Evolutionary conservation across 2,329 filamentous ascomycete genomes (phyloP).

Genomic region (Ceratocystis cubensis): DNA sequence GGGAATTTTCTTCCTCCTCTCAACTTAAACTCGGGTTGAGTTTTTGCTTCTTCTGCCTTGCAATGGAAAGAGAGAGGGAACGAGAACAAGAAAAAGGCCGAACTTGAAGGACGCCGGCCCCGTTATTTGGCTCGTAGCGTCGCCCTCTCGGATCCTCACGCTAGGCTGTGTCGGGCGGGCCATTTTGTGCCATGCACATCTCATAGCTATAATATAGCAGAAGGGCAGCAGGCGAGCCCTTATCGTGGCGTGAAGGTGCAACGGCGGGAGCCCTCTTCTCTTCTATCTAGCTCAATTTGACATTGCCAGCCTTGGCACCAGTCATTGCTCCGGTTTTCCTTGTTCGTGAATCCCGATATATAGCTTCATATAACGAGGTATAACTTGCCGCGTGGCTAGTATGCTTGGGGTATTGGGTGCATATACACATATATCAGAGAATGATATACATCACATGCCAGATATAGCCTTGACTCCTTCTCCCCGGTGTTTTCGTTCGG

Average conservation of each 20-base stretch:
- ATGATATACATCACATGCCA: background rate
- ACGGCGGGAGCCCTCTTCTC: too few species aligned
- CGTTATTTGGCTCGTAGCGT: background rate
- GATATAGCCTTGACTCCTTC: background rate
- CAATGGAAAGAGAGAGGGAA: background rate
- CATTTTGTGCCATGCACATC: background rate
- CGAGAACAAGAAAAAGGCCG: background rate
- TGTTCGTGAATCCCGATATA: background rate
- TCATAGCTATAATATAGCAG: background rate
- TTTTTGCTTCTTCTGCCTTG: background rate
- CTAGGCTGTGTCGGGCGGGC: background rate
- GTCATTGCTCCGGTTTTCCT: background rate
- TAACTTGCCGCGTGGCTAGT: background rate
- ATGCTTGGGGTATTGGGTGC: background rate
- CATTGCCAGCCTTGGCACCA: background rate
- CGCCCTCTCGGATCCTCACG: background rate
- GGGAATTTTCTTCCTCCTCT: slow-evolving; percentile 3
- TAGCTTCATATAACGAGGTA: background rate
- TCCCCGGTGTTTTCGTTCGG: background rate
- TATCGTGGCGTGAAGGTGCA: background rate
- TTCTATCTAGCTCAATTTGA: background rate
- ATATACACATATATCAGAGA: background rate
- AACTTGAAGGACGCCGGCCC: background rate
- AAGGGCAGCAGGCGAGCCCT: background rate
- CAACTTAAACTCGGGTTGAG: slow-evolving; percentile 6